Evolutionary conservation across 2,329 filamentous ascomycete species (phyloP).

Genomic region (Fusarium albidum): DNA sequence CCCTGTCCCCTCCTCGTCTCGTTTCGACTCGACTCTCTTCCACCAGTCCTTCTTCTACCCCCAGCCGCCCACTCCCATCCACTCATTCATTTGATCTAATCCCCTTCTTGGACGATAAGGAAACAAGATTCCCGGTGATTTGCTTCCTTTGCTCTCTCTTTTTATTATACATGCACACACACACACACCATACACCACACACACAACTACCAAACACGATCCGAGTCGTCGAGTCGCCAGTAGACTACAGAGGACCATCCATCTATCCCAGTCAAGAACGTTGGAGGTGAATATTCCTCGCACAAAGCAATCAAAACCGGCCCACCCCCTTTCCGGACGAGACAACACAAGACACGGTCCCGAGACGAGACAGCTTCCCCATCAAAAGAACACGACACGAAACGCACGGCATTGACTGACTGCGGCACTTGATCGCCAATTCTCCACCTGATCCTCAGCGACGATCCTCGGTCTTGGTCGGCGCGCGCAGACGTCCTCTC

Average conservation of each 20-base stretch:
- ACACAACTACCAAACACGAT: constrained; percentile 8
- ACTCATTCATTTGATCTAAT: constrained; percentile 37
- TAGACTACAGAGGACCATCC: constrained; percentile 10
- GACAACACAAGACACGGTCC: constrained; percentile 18
- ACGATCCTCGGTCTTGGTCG: constrained; percentile 25
- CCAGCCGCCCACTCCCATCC: constrained; percentile 35
- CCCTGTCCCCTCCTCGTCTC: too few relatives aligned
- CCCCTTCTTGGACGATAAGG: constrained; percentile 39
- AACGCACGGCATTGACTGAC: constrained; percentile 36
- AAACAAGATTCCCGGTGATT: constrained; percentile 40
- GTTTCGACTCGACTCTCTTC: constrained; percentile 26
- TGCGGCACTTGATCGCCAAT: constrained; percentile 28
- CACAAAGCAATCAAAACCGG: constrained; percentile 3
- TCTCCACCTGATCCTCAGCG: constrained; percentile 28
- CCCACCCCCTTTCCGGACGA: constrained; percentile 29
- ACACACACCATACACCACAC: constrained; percentile 1
- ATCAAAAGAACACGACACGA: constrained; percentile 11
- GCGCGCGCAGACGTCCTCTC: constrained; percentile 24
- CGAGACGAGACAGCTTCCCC: constrained; percentile 25
- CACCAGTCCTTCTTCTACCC: constrained; percentile 36
- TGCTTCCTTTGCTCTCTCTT: constrained; percentile 37
- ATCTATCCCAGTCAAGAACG: constrained; percentile 1
- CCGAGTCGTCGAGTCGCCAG: constrained; percentile 6
- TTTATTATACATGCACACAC: too few relatives aligned
- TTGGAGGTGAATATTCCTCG: not conserved